Evolutionary conservation across 495 filamentous ascomycete genomes (phyloP).

Genomic region (Cladorrhinum samala): DNA sequence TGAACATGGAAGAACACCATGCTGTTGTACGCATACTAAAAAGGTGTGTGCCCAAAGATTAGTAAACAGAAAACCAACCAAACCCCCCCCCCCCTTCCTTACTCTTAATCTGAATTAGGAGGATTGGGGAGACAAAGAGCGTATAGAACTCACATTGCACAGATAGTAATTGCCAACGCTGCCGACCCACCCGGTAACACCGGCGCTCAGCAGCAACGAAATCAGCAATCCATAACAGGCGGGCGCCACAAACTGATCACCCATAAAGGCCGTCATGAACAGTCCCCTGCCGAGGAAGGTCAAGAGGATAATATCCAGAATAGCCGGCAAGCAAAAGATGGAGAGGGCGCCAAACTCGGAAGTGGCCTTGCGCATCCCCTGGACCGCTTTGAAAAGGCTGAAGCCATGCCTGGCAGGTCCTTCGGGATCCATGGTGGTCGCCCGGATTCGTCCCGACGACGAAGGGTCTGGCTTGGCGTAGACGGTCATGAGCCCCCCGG

Average conservation of each 20-base stretch:
- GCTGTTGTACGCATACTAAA: constrained; percentile 25
- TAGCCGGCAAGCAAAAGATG: constrained; percentile 26
- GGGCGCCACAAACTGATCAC: constrained; percentile 13
- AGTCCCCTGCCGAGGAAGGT: constrained; percentile 23
- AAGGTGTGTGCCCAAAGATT: no score
- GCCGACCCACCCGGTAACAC: constrained; percentile 28
- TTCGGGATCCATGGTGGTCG: not conserved
- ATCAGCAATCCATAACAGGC: constrained; percentile 20
- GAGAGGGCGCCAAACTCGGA: constrained; percentile 21
- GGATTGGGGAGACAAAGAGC: no score
- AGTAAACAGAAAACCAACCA: not conserved
- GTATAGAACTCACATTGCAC: constrained; percentile 22
- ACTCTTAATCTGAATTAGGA: no score
- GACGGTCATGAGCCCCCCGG: constrained; percentile 15
- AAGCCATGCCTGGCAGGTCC: not conserved
- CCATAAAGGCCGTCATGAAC: constrained; percentile 28
- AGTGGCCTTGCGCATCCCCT: constrained; percentile 3
- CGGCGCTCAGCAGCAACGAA: constrained; percentile 21
- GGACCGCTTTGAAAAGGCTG: not conserved
- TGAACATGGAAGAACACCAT: constrained; percentile 28
- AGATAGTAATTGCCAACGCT: constrained; percentile 28
- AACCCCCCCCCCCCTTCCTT: not conserved
- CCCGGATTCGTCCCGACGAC: no score
- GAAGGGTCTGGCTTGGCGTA: constrained; percentile 20
- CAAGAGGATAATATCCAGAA: constrained; percentile 22